Percentiles rank a stretch among this genome's conserved stretches.
Conservation (phyloP, 2,329 filamentous ascomycete genomes). For the Aspergillus sp. region DNA sequence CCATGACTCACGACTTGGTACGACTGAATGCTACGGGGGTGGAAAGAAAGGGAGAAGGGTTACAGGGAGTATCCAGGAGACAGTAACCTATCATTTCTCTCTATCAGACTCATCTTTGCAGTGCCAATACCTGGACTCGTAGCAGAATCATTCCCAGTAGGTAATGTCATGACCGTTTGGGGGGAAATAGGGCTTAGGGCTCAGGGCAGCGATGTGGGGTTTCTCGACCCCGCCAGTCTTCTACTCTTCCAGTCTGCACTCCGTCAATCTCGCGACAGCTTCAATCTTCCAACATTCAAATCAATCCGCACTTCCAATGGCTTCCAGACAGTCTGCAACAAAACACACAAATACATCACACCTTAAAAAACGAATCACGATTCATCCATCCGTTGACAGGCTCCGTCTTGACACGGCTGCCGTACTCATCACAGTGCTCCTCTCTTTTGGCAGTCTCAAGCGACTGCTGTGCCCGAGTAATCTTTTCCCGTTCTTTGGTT, state of each 20-base stretch:
- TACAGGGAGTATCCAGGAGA: not conserved
- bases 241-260: not conserved
- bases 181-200: constrained; percentile 30
- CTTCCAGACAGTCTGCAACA: not conserved
- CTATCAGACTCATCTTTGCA: not conserved
- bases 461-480: constrained; percentile 36
- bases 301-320: not conserved
- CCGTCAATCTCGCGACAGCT: not conserved
- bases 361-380: not conserved
- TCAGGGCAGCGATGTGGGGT: constrained; percentile 34
- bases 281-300: not conserved
- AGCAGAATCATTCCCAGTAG: too few relatives aligned
- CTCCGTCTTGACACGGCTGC: constrained; percentile 10
- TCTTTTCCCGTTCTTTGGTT: constrained; percentile 32
- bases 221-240: constrained; percentile 23
- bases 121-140: not conserved
- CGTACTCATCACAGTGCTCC: constrained; percentile 1
- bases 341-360: not conserved
- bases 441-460: constrained; percentile 20
- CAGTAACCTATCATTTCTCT: not conserved
- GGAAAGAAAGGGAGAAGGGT: not conserved
- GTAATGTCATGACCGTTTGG: not conserved
- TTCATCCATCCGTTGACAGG: constrained; percentile 2
- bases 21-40: not conserved
- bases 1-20: constrained; percentile 1